Conservation (phyloP, 2,329 filamentous ascomycete species). For the Sarocladium strictum region DNA sequence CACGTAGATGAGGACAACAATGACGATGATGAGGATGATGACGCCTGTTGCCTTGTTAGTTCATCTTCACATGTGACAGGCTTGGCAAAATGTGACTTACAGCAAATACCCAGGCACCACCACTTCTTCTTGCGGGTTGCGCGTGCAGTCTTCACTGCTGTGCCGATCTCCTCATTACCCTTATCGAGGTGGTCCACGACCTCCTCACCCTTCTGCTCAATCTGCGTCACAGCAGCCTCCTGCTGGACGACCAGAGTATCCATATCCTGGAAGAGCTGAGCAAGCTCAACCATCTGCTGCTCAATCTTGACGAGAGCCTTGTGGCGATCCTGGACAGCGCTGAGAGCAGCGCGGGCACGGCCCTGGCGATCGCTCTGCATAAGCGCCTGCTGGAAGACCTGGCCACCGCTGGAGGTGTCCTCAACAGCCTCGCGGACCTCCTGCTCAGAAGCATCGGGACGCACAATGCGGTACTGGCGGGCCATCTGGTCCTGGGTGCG, state of each 20-base stretch:
- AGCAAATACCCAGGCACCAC: constrained; percentile 77
- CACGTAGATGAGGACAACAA: constrained; percentile 46
- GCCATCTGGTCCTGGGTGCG: constrained; percentile 78
- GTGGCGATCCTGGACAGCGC: constrained; percentile 77
- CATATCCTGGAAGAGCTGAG: constrained; percentile 84
- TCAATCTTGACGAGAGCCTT: constrained; percentile 89
- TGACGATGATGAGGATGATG: constrained; percentile 40
- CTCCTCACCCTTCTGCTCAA: constrained; percentile 83
- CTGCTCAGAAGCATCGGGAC: constrained; percentile 69
- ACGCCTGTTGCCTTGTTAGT: not conserved
- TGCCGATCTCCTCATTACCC: constrained; percentile 75
- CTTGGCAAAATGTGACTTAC: constrained; percentile 31
- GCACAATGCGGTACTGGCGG: constrained; percentile 85
- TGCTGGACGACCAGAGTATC: constrained; percentile 82
- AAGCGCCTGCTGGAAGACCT: constrained; percentile 84
- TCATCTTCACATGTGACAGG: not conserved
- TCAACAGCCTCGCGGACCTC: constrained; percentile 76
- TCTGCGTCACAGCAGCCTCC: constrained; percentile 70
- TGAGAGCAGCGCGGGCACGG: constrained; percentile 72
- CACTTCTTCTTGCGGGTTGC: constrained; percentile 90
- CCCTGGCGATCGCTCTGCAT: constrained; percentile 75
- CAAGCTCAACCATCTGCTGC: constrained; percentile 78
- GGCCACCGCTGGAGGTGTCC: constrained; percentile 59
- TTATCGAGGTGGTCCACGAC: constrained; percentile 78
- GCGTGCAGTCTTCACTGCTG: constrained; percentile 76